Conservation (phyloP, 1,284 basidiomycete species). For the Cryptococcus sp. region DNA sequence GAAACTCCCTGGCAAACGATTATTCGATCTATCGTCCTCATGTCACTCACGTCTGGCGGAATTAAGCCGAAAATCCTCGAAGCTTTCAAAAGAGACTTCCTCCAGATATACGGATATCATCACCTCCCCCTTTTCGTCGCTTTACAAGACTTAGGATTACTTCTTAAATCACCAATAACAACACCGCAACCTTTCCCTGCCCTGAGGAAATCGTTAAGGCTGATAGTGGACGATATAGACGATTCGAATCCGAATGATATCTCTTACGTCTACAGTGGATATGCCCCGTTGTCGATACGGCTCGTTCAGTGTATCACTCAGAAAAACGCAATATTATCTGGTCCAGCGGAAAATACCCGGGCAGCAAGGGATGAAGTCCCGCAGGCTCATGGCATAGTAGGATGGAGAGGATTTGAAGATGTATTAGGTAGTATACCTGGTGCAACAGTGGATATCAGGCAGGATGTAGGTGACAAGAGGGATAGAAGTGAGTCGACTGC, state of each 20-base stretch:
- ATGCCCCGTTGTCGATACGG: slow-evolving; percentile 86
- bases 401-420: slow-evolving; percentile 97
- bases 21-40: slow-evolving; percentile 76
- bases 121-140: slow-evolving; percentile 78
- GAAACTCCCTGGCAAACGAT: slow-evolving; percentile 73
- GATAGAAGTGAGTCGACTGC: neutral
- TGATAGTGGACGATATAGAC: slow-evolving; percentile 84
- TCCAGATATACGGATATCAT: slow-evolving; percentile 93
- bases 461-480: slow-evolving; percentile 30
- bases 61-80: slow-evolving; percentile 85
- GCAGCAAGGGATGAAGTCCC: slow-evolving; percentile 54
- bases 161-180: slow-evolving; percentile 43
- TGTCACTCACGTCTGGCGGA: slow-evolving; percentile 75
- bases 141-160: slow-evolving; percentile 66
- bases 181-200: slow-evolving; percentile 57
- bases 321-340: slow-evolving; percentile 71
- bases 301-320: slow-evolving; percentile 88
- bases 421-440: slow-evolving; percentile 75
- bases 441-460: slow-evolving; percentile 73
- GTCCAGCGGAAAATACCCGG: slow-evolving; percentile 3
- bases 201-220: slow-evolving; percentile 77
- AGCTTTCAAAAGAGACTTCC: slow-evolving; percentile 80
- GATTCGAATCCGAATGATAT: slow-evolving; percentile 76
- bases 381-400: slow-evolving; percentile 80
- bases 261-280: slow-evolving; percentile 93